A percentile compares a stretch with the other conserved stretches of the same genome.
These are phyloP conservation scores for Onygena corvina DNA, from an alignment of 2,329 filamentous ascomycete species.

Conservation along the genomic window DNA sequence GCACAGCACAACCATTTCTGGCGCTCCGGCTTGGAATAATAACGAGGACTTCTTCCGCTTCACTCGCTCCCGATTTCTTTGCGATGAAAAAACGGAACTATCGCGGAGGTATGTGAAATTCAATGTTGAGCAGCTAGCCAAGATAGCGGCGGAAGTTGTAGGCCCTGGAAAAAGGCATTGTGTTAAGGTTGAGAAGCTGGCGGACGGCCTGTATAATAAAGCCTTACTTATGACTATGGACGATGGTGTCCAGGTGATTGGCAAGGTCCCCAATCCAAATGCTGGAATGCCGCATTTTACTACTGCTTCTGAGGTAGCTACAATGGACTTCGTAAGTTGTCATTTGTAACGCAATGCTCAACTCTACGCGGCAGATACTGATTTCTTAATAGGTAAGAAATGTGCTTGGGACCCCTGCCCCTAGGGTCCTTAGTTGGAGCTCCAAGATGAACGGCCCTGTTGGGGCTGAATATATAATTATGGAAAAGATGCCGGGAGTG, in stretches of 20 bases:
- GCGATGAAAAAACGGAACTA: slow-evolving; percentile 19
- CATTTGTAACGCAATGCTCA: background rate
- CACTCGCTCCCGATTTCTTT: slow-evolving; percentile 22
- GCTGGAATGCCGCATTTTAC: slow-evolving; percentile 16
- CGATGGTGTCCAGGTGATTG: slow-evolving; percentile 18
- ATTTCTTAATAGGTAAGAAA: background rate
- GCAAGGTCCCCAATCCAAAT: slow-evolving; percentile 18
- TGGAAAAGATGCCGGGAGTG: slow-evolving; percentile 16
- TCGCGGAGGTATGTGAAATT: slow-evolving; percentile 10
- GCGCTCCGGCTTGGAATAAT: background rate
- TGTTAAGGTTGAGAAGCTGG: slow-evolving; percentile 14
- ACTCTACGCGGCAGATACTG: background rate
- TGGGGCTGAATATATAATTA: slow-evolving; percentile 18
- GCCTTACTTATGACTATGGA: slow-evolving; percentile 19
- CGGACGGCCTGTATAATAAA: slow-evolving; percentile 20
- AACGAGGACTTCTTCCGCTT: slow-evolving; percentile 20
- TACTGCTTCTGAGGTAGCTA: slow-evolving; percentile 21
- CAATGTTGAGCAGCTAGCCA: slow-evolving; percentile 4
- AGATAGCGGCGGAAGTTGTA: background rate
- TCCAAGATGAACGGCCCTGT: slow-evolving; percentile 13
- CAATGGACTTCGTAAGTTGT: slow-evolving; percentile 16
- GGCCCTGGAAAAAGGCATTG: background rate
- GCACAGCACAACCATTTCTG: background rate
- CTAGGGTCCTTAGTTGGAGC: slow-evolving; percentile 16
- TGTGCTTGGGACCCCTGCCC: background rate